A percentile compares a stretch with the other conserved stretches of the same genome.
Evolutionary conservation across 208 protist species (phyloP).

Genomic region (Trypanosoma cruzi): DNA sequence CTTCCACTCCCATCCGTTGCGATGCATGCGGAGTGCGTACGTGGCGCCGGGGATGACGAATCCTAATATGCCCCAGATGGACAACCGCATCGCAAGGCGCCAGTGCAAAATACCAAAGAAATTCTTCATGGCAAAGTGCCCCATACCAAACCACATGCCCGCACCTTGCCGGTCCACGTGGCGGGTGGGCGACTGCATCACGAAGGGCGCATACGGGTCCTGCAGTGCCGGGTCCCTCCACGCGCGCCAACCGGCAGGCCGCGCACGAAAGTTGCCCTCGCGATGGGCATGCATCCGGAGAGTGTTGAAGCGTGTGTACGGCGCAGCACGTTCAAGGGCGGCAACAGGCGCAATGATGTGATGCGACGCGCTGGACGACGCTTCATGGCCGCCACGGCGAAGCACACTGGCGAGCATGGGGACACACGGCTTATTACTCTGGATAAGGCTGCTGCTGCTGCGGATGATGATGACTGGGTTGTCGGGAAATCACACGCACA

Average conservation of each 20-base stretch:
- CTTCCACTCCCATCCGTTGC: constrained; percentile 90
- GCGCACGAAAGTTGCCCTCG: constrained; percentile 79
- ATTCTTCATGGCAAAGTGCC: constrained; percentile 82
- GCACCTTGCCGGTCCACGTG: constrained; percentile 64
- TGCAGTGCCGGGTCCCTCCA: constrained; percentile 73
- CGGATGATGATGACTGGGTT: no score
- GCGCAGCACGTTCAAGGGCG: constrained; percentile 64
- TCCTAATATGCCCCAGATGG: constrained; percentile 55
- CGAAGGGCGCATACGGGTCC: constrained; percentile 77
- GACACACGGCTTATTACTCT: no score
- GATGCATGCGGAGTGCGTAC: constrained; percentile 80
- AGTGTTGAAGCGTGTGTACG: constrained; percentile 81
- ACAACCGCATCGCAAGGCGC: constrained; percentile 63
- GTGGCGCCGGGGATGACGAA: constrained; percentile 42
- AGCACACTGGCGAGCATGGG: constrained; percentile 73
- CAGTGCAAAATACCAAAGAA: constrained; percentile 78
- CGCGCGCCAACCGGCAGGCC: constrained; percentile 70
- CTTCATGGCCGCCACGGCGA: constrained; percentile 47
- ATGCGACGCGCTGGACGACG: constrained; percentile 13
- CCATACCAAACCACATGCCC: constrained; percentile 83
- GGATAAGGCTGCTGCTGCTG: no score
- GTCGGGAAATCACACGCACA: no score
- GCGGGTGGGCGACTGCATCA: constrained; percentile 58
- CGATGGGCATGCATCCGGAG: constrained; percentile 69
- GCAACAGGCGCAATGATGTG: constrained; percentile 57